Conservation (phyloP, 192 early-diverging fungal genomes). For the Coemansia guatemalensis region DNA sequence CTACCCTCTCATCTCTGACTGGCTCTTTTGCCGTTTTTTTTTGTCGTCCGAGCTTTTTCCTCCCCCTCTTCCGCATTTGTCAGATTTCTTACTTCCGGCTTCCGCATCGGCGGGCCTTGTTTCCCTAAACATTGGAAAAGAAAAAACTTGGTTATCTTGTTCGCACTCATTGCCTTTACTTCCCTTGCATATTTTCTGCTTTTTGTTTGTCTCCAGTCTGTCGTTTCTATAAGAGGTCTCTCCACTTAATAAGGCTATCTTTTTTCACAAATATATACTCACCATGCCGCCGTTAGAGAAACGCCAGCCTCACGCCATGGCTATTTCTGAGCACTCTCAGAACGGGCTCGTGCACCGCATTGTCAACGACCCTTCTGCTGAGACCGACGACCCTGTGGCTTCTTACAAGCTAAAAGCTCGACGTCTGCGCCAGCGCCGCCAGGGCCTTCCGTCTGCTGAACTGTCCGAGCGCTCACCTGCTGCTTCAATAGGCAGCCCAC, state of each 20-base stretch:
- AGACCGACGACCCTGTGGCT: conserved; percentile 13
- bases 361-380: conserved; percentile 2
- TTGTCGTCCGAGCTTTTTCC: background rate
- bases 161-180: background rate
- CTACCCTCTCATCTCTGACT: conserved; percentile 1
- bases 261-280: background rate
- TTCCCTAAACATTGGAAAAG: background rate
- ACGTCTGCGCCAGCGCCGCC: conserved; percentile 24
- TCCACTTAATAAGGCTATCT: background rate
- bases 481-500: background rate
- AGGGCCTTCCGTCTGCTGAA: conserved; percentile 8
- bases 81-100: background rate
- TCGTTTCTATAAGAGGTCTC: background rate
- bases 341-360: conserved; percentile 6
- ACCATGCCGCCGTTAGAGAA: conserved; percentile 30
- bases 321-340: conserved; percentile 10
- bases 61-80: background rate
- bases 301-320: conserved; percentile 15
- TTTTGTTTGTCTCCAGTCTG: conserved; percentile 7
- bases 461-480: background rate
- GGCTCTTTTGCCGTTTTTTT: background rate
- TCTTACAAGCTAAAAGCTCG: background rate
- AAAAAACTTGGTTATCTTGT: conserved; percentile 1
- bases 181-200: background rate
- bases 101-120: background rate